Evolutionary conservation across 139 green algal genomes (phyloP), one percentile per base, ranked within the genome.

Genomic region (Chlorella sorokiniana): DNA sequence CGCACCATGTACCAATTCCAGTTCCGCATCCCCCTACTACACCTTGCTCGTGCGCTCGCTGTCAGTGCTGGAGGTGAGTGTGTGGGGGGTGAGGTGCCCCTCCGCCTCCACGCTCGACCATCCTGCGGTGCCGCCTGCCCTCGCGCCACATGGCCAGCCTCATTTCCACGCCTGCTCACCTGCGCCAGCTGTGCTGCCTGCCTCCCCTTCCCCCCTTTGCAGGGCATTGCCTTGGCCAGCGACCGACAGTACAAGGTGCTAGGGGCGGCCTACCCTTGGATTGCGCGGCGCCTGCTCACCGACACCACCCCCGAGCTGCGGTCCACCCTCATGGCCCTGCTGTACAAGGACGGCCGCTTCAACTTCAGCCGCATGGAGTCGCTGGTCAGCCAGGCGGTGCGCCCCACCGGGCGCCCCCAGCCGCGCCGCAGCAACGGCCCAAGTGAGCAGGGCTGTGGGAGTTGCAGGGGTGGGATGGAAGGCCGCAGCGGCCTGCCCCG

Each of bases 231-330:
- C 8, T 87, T 98, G 33, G 86, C 92, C 27, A 88, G 72, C 7
- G 92, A 98, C 84, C 90, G 87, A 29, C 90, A 95, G 67, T 98
- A 98, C 90, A 98, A 98, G 93, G 94, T 98, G 29, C 83, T 98
- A 37, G 88, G 83, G 3, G 86, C 93, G 2, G 93, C 94, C 11
- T 97, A 97, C 78, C 94, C 94, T 18, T 98, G 94, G 80, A 85
- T 98, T 18, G 90, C 92, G 3, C 82, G 94, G 23, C 90, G 94
- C 11, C 90, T 98, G 48, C 90, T 98, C 37, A 95, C 91, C 2
- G 89, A 95, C 75, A 83, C 72, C 44, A 90, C 84, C 0, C 84
- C 87, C 1, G 94, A 96, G 86, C 86, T 98, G 79, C 80, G 82
- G 10, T 78, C 83, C n/a, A 94, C 93, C 4, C 89, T 98, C 38